A percentile compares a stretch with the other conserved stretches of the same genome.
phyloP scores from a whole-genome alignment of 2,329 filamentous ascomycete genomes.

The Apiospora kogelbergensis region DNA sequence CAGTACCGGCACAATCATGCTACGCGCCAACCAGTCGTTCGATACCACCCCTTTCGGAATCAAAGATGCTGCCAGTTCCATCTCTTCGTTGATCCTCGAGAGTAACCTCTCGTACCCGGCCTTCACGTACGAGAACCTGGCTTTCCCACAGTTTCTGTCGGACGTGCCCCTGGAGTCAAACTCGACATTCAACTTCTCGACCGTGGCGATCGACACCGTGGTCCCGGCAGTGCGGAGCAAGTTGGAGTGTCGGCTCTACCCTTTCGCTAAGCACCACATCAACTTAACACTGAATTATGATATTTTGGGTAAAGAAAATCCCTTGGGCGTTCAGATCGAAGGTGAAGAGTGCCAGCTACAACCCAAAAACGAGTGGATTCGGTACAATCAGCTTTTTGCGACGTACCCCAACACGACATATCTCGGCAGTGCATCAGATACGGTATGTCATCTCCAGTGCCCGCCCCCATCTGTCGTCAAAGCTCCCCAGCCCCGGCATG shows the following conservation, averaged over 20 bases:
- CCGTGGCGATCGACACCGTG: background rate
- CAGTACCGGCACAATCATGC: background rate
- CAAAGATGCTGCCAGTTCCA: background rate
- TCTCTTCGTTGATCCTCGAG: constrained; percentile 35
- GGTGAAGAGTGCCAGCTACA: background rate
- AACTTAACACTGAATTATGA: background rate
- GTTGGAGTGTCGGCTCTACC: background rate
- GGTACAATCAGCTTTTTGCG: background rate
- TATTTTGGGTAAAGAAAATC: background rate
- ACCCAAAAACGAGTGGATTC: background rate
- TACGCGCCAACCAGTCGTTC: background rate
- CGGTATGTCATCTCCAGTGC: background rate
- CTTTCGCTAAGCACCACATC: background rate
- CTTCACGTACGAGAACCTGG: constrained; percentile 36
- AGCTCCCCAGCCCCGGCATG: background rate
- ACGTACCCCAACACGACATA: background rate
- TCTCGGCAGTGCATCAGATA: background rate
- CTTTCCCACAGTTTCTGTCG: constrained; percentile 16
- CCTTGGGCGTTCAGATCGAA: background rate
- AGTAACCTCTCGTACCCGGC: constrained; percentile 34
- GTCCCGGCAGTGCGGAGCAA: background rate
- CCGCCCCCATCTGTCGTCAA: too few species aligned
- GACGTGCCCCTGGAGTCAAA: background rate
- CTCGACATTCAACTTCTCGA: background rate
- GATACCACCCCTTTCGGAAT: constrained; percentile 26